Evolutionary conservation across 2,329 filamentous ascomycete genomes (phyloP), one percentile per base, ranked within the genome.

Genomic region (Xylaria polymorpha): DNA sequence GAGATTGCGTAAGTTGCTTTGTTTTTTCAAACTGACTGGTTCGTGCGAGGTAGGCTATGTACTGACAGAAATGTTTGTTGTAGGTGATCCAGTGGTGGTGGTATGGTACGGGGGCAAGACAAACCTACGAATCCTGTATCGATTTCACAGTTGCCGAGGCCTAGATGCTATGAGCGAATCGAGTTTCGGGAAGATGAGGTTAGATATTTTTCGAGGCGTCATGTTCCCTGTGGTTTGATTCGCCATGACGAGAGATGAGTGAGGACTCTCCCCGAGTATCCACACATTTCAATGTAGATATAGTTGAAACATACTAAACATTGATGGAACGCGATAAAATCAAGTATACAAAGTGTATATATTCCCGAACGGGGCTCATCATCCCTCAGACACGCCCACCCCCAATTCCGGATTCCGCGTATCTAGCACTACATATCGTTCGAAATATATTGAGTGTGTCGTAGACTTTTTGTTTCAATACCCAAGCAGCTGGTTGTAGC

Each of bases 21-120:
- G 18, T n/a, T 22, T 25, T 25, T 46, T n/a, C 22, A 39, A 9
- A 44, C 6, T 14, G 2, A 44, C 6, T 14, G 2, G 25, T 32
- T 32, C 32, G 32, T 25, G 56, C 37, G n/a, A 43, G 32, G 29
- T 20, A 18, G 25, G 39, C 6, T 20, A 44, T 41, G 25, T 37
- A 46, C 63, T 71, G 51, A 69, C 22, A 20, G 18, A 20, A 15
- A 35, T 22, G 18, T 22, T 46, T 20, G 29, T 2, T 63, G 25
- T 62, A 78, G 77, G 76, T 78, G 18, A 66, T 78, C 43, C 76
- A 77, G 46, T 78, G 76, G 76, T 78, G 75, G 76, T 78, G 76
- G 76, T 78, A 76, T 56, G 76, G 76, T 15, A 76, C 70, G 1
- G 75, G 74, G 32, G 76, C 76, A 6, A 77, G 46, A 66, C 75